Evolutionary conservation across 805 yeast genomes (phyloP).

Genomic region (Debaryomyces hansenii): DNA sequence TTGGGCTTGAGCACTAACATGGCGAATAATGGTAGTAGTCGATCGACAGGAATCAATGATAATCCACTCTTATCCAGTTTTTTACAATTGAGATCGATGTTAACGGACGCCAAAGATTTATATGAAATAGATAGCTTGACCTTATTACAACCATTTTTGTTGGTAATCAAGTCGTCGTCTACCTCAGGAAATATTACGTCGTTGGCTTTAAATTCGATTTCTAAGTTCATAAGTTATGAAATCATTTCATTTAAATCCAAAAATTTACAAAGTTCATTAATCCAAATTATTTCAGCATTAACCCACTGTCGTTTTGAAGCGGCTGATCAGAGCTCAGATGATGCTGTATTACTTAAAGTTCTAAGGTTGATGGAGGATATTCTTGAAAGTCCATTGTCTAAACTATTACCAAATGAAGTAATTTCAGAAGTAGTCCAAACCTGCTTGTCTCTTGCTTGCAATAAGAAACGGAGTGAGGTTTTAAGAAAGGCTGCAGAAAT

Average conservation of each 20-base stretch:
- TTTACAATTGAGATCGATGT: constrained; percentile 70
- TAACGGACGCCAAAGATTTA: constrained; percentile 54
- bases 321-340: constrained; percentile 88
- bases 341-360: constrained; percentile 83
- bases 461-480: constrained; percentile 87
- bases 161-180: constrained; percentile 78
- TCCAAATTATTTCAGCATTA: constrained; percentile 69
- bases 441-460: constrained; percentile 87
- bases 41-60: constrained; percentile 14
- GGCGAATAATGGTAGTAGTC: constrained; percentile 3
- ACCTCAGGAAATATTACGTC: constrained; percentile 87
- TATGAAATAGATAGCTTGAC: constrained; percentile 67
- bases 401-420: constrained; percentile 72
- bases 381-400: constrained; percentile 63
- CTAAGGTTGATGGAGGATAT: constrained; percentile 68
- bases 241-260: constrained; percentile 58
- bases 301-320: constrained; percentile 97
- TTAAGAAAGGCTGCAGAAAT: constrained; percentile 86
- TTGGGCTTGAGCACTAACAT: constrained; percentile 21
- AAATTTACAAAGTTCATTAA: constrained; percentile 56
- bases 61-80: constrained; percentile 76
- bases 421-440: constrained; percentile 89
- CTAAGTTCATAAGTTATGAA: constrained; percentile 69
- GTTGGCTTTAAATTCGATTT: constrained; percentile 71
- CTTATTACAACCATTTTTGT: constrained; percentile 80